Conservation (phyloP, 164 flowering plant species). For the Aristolochia contorta region DNA sequence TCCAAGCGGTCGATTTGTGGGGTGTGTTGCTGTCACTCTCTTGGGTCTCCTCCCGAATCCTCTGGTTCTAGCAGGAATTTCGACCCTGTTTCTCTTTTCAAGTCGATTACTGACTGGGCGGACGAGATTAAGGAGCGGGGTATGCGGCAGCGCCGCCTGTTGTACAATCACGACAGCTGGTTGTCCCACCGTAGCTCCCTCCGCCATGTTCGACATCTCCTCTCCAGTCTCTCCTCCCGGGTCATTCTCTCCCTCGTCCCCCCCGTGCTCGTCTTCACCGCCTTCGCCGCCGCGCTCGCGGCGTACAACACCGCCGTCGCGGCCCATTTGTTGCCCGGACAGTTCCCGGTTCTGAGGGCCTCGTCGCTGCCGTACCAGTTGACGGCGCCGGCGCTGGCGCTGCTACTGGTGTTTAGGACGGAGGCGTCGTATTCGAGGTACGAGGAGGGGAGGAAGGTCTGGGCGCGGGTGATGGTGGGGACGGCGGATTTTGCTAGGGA, state of each 20-base stretch:
- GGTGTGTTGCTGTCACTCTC: no score
- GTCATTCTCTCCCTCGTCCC: constrained; percentile 78
- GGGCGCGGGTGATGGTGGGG: constrained; percentile 67
- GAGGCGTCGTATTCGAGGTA: constrained; percentile 91
- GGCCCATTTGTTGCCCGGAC: constrained; percentile 37
- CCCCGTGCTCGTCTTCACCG: constrained; percentile 70
- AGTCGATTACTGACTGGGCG: constrained; percentile 67
- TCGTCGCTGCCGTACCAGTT: constrained; percentile 85
- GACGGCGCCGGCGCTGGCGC: constrained; percentile 90
- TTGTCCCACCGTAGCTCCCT: constrained; percentile 69
- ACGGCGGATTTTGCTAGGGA: constrained; percentile 65
- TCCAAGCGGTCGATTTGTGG: not conserved
- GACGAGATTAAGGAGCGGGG: constrained; percentile 65
- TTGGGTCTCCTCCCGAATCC: no score
- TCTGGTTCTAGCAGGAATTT: no score
- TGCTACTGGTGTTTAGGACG: constrained; percentile 76
- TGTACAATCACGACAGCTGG: constrained; percentile 76
- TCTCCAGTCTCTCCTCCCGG: constrained; percentile 63
- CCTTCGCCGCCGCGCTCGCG: constrained; percentile 50
- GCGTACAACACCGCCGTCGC: constrained; percentile 58
- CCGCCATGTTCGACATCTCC: constrained; percentile 71
- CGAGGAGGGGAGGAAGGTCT: constrained; percentile 83
- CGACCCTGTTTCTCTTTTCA: constrained; percentile 28
- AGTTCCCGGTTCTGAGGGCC: constrained; percentile 54
- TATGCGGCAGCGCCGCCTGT: constrained; percentile 39